A percentile compares a stretch with the other conserved stretches of the same genome.
These are phyloP conservation scores for Auricularia cornea DNA, from an alignment of 768 basidiomycete genomes.

Conservation along the genomic window DNA sequence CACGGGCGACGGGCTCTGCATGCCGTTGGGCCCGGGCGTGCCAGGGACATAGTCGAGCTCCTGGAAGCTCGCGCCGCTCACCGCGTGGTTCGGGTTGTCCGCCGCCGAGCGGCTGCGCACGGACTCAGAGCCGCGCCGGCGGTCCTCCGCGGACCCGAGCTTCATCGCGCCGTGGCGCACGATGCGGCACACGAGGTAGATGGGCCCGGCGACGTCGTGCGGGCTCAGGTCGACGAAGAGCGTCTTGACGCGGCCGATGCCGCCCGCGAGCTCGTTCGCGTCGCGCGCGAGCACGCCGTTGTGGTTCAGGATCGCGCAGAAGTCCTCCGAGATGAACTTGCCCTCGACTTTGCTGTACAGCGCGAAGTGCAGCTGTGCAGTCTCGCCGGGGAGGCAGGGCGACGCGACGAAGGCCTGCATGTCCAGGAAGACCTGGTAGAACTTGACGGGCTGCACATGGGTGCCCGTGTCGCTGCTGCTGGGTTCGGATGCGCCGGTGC, in stretches of 20 bases:
- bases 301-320: constrained; percentile 81
- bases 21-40: constrained; percentile 24
- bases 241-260: constrained; percentile 58
- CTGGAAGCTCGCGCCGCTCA: not conserved
- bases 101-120: not conserved
- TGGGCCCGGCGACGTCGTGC: constrained; percentile 75
- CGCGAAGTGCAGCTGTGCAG: constrained; percentile 88
- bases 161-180: constrained; percentile 83
- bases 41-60: constrained; percentile 12
- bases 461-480: not conserved
- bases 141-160: constrained; percentile 43
- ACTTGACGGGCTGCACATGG: constrained; percentile 39
- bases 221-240: constrained; percentile 85
- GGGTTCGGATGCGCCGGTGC: not conserved
- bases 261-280: constrained; percentile 9
- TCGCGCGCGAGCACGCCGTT: constrained; percentile 83
- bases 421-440: constrained; percentile 87
- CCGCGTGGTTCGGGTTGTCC: not conserved
- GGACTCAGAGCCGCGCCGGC: constrained; percentile 40
- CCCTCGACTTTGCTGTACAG: constrained; percentile 78
- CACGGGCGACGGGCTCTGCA: constrained; percentile 6
- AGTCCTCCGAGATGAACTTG: constrained; percentile 91
- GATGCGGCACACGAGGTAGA: constrained; percentile 86
- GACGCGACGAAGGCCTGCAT: constrained; percentile 88
- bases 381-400: constrained; percentile 84